Conservation (phyloP, 176 grass and related monocot genomes). For the Lolium multiflorum region DNA sequence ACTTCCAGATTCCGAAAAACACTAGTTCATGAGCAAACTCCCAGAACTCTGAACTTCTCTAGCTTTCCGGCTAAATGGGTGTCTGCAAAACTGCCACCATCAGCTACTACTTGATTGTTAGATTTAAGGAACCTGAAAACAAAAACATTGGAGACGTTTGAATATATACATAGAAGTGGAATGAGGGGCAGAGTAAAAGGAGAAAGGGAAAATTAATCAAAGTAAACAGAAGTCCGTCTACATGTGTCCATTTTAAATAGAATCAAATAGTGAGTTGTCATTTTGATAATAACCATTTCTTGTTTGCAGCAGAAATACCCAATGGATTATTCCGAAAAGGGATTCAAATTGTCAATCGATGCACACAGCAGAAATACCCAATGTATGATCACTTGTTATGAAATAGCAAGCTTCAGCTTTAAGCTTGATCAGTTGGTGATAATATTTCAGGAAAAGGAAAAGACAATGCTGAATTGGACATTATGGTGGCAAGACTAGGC, state of each 20-base stretch:
- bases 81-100: background rate
- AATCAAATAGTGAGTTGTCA: background rate
- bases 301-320: background rate
- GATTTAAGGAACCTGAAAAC: background rate
- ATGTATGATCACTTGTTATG: background rate
- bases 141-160: background rate
- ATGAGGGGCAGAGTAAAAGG: background rate
- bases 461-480: background rate
- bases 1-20: background rate
- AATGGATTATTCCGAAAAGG: too few relatives aligned
- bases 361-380: background rate
- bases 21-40: background rate
- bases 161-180: background rate
- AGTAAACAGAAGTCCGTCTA: background rate
- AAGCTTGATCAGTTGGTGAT: background rate
- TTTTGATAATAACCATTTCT: background rate
- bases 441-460: background rate
- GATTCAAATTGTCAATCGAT: too few relatives aligned
- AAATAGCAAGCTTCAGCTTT: background rate
- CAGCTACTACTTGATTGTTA: background rate
- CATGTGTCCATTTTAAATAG: background rate
- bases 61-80: background rate
- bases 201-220: background rate
- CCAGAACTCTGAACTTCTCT: background rate
- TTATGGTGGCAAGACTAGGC: background rate